Evolutionary conservation across 2,329 filamentous ascomycete species (phyloP).

Genomic region (Apiospora koreana): DNA sequence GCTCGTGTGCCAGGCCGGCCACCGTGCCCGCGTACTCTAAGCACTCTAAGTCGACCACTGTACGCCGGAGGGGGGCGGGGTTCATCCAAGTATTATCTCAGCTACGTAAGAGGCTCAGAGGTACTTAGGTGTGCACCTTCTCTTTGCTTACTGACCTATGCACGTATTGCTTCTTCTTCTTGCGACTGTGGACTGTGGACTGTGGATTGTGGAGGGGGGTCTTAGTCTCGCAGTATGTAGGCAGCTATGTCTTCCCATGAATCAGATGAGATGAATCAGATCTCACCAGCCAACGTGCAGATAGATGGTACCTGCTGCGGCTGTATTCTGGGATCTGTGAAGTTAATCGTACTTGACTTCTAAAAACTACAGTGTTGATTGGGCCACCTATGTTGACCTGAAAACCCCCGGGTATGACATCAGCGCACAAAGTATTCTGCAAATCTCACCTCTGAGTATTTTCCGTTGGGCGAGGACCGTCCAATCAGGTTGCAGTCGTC

Average conservation of each 20-base stretch:
- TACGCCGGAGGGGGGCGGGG: neutral
- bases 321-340: neutral
- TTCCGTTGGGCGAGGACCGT: neutral
- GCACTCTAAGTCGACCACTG: neutral
- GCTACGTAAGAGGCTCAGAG: too few relatives aligned
- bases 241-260: neutral
- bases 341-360: neutral
- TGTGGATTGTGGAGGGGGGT: too few relatives aligned
- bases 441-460: neutral
- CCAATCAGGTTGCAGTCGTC: neutral
- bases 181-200: neutral
- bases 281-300: neutral
- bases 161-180: neutral
- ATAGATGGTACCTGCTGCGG: neutral
- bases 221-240: neutral
- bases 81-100: neutral
- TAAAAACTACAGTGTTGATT: neutral
- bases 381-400: neutral
- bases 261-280: constrained; percentile 7
- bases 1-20: too few relatives aligned
- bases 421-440: neutral
- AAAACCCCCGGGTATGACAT: neutral
- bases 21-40: neutral
- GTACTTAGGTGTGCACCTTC: too few relatives aligned
- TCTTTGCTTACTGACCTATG: neutral